A percentile compares a stretch with the other conserved stretches of the same genome.
phyloP scores from a whole-genome alignment of 2,329 filamentous ascomycete species.

The Aspergillus piperis region DNA sequence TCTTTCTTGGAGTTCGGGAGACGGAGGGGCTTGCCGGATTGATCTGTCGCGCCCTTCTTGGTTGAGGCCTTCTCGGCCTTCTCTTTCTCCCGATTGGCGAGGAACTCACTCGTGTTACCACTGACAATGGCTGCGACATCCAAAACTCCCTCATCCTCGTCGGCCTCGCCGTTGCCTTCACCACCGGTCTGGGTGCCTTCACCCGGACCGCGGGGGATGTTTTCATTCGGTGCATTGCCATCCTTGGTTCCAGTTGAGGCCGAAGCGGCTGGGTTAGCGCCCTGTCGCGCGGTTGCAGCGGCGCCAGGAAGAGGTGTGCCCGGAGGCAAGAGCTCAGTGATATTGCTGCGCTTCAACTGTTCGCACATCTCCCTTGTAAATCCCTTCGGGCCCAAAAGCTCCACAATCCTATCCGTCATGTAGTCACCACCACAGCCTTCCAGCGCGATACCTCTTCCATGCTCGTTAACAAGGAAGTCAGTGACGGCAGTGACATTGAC shows the following conservation, averaged over 20 bases:
- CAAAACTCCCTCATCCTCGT: constrained; percentile 64
- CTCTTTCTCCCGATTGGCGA: constrained; percentile 64
- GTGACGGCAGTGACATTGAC: constrained; percentile 88
- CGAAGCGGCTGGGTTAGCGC: constrained; percentile 56
- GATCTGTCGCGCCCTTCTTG: constrained; percentile 54
- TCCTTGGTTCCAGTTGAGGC: constrained; percentile 57
- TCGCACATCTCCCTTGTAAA: constrained; percentile 66
- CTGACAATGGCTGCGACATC: constrained; percentile 68
- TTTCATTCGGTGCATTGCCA: constrained; percentile 41
- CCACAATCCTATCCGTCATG: constrained; percentile 73
- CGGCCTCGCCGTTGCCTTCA: constrained; percentile 51
- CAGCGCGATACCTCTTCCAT: constrained; percentile 62
- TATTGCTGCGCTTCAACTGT: constrained; percentile 63
- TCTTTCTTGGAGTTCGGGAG: constrained; percentile 62
- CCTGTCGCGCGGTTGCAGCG: constrained; percentile 43
- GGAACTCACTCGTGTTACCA: constrained; percentile 63
- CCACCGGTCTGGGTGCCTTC: constrained; percentile 58
- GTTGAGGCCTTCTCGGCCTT: constrained; percentile 58
- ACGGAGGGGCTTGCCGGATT: constrained; percentile 51
- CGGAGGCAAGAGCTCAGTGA: constrained; percentile 61
- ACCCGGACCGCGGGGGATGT: constrained; percentile 55
- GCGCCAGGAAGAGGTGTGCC: constrained; percentile 56
- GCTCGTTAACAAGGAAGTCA: constrained; percentile 74
- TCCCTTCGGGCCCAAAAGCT: constrained; percentile 62
- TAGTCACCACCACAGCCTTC: constrained; percentile 78